Percentiles rank a stretch among this genome's conserved stretches.
phyloP scores from a whole-genome alignment of 169 alveolate species.

The Plasmodium inui region DNA sequence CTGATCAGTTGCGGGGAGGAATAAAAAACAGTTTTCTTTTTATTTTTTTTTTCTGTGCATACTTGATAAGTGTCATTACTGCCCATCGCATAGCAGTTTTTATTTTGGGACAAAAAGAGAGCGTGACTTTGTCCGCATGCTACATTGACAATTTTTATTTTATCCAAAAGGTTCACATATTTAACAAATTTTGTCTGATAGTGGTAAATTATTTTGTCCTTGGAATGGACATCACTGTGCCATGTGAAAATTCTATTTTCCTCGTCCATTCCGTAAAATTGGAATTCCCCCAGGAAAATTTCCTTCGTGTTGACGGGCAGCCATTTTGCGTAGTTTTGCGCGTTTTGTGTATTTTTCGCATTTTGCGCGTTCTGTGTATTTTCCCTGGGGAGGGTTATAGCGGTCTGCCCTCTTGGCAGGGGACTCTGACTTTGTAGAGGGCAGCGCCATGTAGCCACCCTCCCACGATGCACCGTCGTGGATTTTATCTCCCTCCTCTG shows the following conservation, averaged over 20 bases:
- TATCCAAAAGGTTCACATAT: constrained; percentile 21
- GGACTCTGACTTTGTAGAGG: neutral
- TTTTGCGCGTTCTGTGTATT: neutral
- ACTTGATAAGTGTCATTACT: constrained; percentile 40
- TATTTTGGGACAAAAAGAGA: constrained; percentile 37
- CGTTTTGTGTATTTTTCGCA: neutral
- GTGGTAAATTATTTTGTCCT: neutral
- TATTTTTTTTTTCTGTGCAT: neutral
- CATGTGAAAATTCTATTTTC: constrained; percentile 19
- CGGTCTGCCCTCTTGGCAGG: neutral
- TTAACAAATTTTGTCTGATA: constrained; percentile 34
- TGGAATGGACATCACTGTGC: neutral
- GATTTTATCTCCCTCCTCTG: constrained; percentile 11
- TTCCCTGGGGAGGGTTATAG: neutral
- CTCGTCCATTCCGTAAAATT: constrained; percentile 18
- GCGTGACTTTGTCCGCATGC: constrained; percentile 63
- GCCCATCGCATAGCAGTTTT: constrained; percentile 68
- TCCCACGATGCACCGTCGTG: neutral
- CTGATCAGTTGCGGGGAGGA: constrained; percentile 5
- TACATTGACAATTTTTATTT: constrained; percentile 14
- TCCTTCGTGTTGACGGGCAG: neutral
- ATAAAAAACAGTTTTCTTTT: neutral
- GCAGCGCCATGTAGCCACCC: neutral
- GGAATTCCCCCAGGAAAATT: constrained; percentile 20
- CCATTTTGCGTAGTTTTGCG: neutral